Evolutionary conservation across 805 yeast species (phyloP), one percentile per base, ranked within the genome.

Genomic region (Millerago galiae): DNA sequence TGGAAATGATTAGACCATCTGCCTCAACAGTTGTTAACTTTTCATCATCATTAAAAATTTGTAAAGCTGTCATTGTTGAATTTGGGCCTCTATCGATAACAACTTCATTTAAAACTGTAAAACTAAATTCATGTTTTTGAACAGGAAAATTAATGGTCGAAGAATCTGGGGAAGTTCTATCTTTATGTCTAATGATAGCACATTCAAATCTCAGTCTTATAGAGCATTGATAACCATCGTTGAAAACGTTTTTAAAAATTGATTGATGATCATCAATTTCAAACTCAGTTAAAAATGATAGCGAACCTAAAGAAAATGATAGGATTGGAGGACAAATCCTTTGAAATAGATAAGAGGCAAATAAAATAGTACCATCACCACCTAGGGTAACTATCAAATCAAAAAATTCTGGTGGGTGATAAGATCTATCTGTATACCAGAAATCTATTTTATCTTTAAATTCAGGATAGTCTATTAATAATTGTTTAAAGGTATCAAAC

Each of bases 301-400:
- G 60, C 1, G 84, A 77, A 0, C 88, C 88, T 56, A 81, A 61
- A 1, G 83, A 71, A 55, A 80, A 81, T 18, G 83, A 72, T 45
- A 81, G 58, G 4, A 81, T 75, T 4, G 87, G 88, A 0, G 88
- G 87, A 5, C 79, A 83, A 30, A 65, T 67, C 17, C 63, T 60
- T 59, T 73, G 78, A 54, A 81, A 81, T 25, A 78, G 57, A 42
- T 81, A 73, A 1, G 83, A 80, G 1, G 82, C 84, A 48, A 77
- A 74, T 21, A 81, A 56, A 33, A 80, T 82, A 0, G 88, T 81
- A 6, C 88, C 88, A 55, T 81, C 88, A 10, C 88, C 88, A 16
- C 88, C 88, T 25, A 81, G 60, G 1, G 86, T 77, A 16, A 81
- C 69, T 0, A 81, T 71, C 42, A 81, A 62, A 53, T 81, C 87